Base-by-base conservation (phyloP, 31 red algal species). In the Porphyra umbilicalis region DNA sequence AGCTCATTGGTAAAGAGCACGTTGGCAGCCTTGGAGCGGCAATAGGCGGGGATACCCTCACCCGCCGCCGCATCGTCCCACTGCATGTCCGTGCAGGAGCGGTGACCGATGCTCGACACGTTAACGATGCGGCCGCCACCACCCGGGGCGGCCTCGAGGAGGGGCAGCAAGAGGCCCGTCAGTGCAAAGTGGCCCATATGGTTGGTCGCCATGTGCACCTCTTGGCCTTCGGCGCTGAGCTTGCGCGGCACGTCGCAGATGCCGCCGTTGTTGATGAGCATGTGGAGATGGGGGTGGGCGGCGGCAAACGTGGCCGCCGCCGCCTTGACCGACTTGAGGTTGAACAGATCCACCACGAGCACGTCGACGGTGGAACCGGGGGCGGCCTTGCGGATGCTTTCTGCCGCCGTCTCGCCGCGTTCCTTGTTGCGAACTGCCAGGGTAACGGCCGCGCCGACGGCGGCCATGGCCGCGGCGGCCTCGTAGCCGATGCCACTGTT, bases 181-280 rank as follows among this genome's bases (percentile, higher is more conserved):
- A 88, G 30, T 31, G 76, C n/a, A 20, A 88, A 88, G 25, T 88
- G 85, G 15, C 85, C 85, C 38, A 82, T 35, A 32, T 88, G 85
- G 40, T 88, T 88, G 82, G 44, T n/a, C 25, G 81, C 85, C 18
- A 85, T 44, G 32, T 88, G 85, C 38, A 83, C 35, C 42, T 88
- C 85, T 25, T 80, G 38, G 25, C 85, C 85, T 0, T 91, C 83
- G 34, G 33, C 42, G 25, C 38, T 86, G n/a, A 79, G 39, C 2
- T 79, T 87, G 20, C 75, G 80, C 36, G 84, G 78, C 36, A 68
- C 81, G 10, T 79, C 83, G 77, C 80, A 76, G 30, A 83, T 85
- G 39, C 89, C 89, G 15, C 86, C 83, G 38, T 87, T 81, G 75
- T 87, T 87, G 38, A 83, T 83, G 39, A 83, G 81, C 33, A 83